A percentile compares a stretch with the other conserved stretches of the same genome.
These are phyloP conservation scores for Chytriomyces confervae DNA, from an alignment of 192 early-diverging fungal species.

Conservation along the genomic window DNA sequence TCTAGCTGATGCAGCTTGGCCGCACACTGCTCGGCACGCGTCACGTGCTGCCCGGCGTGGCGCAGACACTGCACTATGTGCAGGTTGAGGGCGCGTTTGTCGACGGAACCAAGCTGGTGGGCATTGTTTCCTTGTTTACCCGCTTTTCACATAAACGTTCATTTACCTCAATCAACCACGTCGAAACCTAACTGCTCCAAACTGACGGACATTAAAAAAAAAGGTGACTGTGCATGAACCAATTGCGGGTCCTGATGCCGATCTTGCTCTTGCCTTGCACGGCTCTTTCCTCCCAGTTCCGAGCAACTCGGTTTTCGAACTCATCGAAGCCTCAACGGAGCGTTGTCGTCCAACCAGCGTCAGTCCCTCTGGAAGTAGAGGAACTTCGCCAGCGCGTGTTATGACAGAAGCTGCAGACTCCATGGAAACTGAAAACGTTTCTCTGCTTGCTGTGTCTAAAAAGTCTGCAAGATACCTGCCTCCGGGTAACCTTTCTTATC, in stretches of 20 bases:
- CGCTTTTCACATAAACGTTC: background rate
- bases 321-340: background rate
- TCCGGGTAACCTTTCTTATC: too few species aligned
- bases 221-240: constrained; percentile 87
- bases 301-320: background rate
- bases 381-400: too few species aligned
- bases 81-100: constrained; percentile 83
- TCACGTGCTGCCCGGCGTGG: constrained; percentile 79
- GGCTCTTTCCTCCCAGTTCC: constrained; percentile 87
- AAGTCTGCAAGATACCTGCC: too few species aligned
- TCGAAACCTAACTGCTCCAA: too few species aligned
- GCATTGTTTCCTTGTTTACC: background rate
- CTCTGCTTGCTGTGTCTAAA: too few species aligned
- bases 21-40: constrained; percentile 85
- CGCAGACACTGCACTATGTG: constrained; percentile 76
- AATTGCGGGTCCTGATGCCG: constrained; percentile 80
- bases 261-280: constrained; percentile 83
- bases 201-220: too few species aligned
- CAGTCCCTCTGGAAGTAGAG: too few species aligned
- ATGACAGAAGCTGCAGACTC: too few species aligned
- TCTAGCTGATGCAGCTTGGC: constrained; percentile 81
- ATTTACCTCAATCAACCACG: too few species aligned
- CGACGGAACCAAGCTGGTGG: constrained; percentile 87
- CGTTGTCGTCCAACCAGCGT: too few species aligned
- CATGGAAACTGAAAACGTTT: too few species aligned